phyloP scores from a whole-genome alignment of 371 early-diverging fungal genomes.

The Circinella minor region DNA sequence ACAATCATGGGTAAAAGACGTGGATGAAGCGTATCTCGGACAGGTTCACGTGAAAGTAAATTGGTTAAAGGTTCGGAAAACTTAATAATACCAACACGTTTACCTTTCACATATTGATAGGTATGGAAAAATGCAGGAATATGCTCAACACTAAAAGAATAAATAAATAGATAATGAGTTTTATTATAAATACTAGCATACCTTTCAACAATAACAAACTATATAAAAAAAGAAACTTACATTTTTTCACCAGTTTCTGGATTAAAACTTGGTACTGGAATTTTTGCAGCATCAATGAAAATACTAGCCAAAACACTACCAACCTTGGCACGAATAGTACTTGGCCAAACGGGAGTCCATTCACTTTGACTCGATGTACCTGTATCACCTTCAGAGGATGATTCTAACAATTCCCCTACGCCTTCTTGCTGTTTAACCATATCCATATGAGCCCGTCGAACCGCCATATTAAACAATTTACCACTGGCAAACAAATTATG shows the following conservation, averaged over 20 bases:
- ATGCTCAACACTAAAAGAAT: conserved; percentile 41
- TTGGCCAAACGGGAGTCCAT: conserved; percentile 75
- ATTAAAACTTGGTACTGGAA: conserved; percentile 65
- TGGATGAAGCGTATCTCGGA: conserved; percentile 72
- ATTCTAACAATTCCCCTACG: conserved; percentile 14
- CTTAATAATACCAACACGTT: conserved; percentile 77
- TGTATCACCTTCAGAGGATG: conserved; percentile 34
- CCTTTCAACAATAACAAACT: not conserved
- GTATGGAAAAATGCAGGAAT: conserved; percentile 88
- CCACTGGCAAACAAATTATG: conserved; percentile 71
- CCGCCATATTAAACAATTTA: conserved; percentile 78
- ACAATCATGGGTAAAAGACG: conserved; percentile 94
- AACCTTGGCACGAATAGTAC: conserved; percentile 64
- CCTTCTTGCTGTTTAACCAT: conserved; percentile 48
- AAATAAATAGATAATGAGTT: not conserved
- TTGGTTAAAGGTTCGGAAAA: conserved; percentile 74
- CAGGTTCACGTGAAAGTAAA: conserved; percentile 67
- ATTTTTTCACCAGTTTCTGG: conserved; percentile 61
- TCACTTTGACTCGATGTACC: conserved; percentile 32
- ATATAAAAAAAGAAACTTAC: conserved; percentile 19
- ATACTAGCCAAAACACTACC: conserved; percentile 74
- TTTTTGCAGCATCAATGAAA: conserved; percentile 75
- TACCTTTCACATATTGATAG: conserved; percentile 65
- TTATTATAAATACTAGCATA: not conserved
- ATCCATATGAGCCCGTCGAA: conserved; percentile 73